These are phyloP conservation scores for Lentinula guzmanii DNA, from an alignment of 768 basidiomycete genomes.

Conservation along the genomic window DNA sequence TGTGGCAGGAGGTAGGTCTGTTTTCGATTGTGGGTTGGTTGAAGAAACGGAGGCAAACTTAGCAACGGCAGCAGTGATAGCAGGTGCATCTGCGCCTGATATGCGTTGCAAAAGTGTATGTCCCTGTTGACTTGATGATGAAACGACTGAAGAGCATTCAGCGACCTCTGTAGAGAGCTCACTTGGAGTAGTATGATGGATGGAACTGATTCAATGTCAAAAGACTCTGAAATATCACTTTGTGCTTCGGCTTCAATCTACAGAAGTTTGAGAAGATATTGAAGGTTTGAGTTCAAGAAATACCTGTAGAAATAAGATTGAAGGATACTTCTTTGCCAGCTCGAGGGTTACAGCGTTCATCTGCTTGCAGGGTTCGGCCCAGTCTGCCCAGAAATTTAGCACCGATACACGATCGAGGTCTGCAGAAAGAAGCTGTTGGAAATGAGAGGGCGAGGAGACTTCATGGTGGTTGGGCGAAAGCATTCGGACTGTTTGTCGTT, in stretches of 20 bases:
- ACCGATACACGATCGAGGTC: slow-evolving; percentile 82
- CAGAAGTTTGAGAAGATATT: neutral
- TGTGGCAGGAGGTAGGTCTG: slow-evolving; percentile 31
- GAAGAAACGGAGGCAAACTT: slow-evolving; percentile 39
- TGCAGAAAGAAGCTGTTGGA: slow-evolving; percentile 64
- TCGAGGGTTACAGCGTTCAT: slow-evolving; percentile 80
- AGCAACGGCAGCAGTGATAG: slow-evolving; percentile 55
- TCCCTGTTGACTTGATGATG: slow-evolving; percentile 45
- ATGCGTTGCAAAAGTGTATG: slow-evolving; percentile 79
- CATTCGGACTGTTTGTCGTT: neutral
- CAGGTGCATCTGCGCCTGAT: slow-evolving; percentile 70
- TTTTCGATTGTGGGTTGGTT: slow-evolving; percentile 41
- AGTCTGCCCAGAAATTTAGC: slow-evolving; percentile 90
- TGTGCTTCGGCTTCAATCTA: slow-evolving; percentile 83
- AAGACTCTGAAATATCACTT: slow-evolving; percentile 84
- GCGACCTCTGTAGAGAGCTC: slow-evolving; percentile 12
- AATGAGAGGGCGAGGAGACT: slow-evolving; percentile 62
- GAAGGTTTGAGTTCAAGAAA: slow-evolving; percentile 7
- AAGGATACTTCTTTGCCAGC: slow-evolving; percentile 65
- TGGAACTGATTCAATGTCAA: slow-evolving; percentile 88
- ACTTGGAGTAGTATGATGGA: slow-evolving; percentile 81
- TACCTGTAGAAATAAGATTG: slow-evolving; percentile 72
- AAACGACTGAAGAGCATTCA: neutral
- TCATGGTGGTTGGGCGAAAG: slow-evolving; percentile 22
- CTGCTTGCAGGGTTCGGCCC: slow-evolving; percentile 86